Percentiles rank a stretch among this genome's conserved stretches.
phyloP scores from a whole-genome alignment of 371 early-diverging fungal species.

The Mortierella sp. region DNA sequence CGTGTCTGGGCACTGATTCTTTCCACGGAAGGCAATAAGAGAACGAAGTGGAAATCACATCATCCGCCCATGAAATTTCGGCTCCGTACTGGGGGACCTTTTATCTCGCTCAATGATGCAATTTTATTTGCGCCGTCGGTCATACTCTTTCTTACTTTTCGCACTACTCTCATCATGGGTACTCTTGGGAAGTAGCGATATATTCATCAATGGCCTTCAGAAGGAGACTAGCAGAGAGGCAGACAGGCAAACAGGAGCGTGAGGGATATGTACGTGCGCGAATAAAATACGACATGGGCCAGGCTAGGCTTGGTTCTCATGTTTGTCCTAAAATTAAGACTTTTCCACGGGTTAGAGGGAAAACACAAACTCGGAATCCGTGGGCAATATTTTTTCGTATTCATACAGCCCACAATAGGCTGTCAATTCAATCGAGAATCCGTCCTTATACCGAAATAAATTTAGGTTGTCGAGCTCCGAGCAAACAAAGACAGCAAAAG shows the following conservation, averaged over 20 bases:
- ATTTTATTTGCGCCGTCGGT: background rate
- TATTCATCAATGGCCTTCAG: too few relatives aligned
- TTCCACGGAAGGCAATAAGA: background rate
- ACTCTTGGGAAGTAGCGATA: too few relatives aligned
- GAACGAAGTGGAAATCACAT: background rate
- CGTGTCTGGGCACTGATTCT: constrained; percentile 1
- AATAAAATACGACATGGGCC: too few relatives aligned
- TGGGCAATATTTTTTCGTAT: background rate
- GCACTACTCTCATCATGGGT: too few relatives aligned
- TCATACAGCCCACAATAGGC: background rate
- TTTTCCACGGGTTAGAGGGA: background rate
- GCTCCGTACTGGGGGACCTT: background rate
- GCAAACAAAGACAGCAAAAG: background rate
- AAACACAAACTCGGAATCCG: background rate
- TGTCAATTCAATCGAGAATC: background rate
- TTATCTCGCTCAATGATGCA: background rate
- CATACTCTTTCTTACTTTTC: too few relatives aligned
- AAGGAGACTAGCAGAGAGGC: too few relatives aligned
- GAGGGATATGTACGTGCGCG: too few relatives aligned
- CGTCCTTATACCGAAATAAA: background rate
- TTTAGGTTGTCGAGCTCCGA: constrained; percentile 1
- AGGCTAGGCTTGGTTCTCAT: too few relatives aligned
- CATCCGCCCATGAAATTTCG: background rate
- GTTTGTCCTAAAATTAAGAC: too few relatives aligned
- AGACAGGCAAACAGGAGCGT: too few relatives aligned